Conservation (phyloP, 2,329 filamentous ascomycete species). For the Arthrobotrys sphaeroides region DNA sequence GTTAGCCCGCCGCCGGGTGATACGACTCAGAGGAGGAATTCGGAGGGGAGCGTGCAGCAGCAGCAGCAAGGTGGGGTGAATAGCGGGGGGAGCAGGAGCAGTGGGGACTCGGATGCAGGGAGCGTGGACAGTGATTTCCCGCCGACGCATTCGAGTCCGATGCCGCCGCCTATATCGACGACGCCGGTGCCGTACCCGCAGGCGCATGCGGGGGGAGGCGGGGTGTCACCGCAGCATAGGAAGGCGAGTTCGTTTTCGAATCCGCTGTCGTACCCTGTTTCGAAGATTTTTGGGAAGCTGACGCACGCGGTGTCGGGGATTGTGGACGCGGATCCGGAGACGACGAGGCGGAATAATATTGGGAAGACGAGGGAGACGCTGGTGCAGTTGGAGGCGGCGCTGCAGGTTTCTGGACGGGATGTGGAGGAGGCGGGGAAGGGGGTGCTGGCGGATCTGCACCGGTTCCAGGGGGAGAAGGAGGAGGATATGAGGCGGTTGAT, state of each 20-base stretch:
- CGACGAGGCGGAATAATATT: conserved; percentile 89
- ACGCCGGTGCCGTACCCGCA: conserved; percentile 78
- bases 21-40: conserved; percentile 59
- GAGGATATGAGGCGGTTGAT: conserved; percentile 93
- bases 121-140: conserved; percentile 97
- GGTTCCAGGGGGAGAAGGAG: conserved; percentile 96
- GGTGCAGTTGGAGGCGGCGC: conserved; percentile 84
- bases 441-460: conserved; percentile 85
- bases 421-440: conserved; percentile 91
- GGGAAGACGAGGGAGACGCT: conserved; percentile 90
- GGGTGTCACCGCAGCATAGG: conserved; percentile 47
- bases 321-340: conserved; percentile 93
- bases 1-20: conserved; percentile 62
- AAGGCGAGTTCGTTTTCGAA: conserved; percentile 56
- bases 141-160: conserved; percentile 77
- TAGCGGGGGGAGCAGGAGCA: conserved; percentile 60
- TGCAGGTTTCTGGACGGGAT: conserved; percentile 86
- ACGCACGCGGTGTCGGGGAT: conserved; percentile 96
- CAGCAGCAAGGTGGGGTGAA: conserved; percentile 61
- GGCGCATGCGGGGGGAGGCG: conserved; percentile 57
- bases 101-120: conserved; percentile 70
- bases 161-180: conserved; percentile 63
- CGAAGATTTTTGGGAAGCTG: conserved; percentile 93
- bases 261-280: conserved; percentile 60
- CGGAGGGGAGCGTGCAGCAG: conserved; percentile 61